Percentiles rank a stretch among this genome's conserved stretches.
Evolutionary conservation across 1,139 yeast species (phyloP).

Genomic region (Arxiozyma heterogenica): DNA sequence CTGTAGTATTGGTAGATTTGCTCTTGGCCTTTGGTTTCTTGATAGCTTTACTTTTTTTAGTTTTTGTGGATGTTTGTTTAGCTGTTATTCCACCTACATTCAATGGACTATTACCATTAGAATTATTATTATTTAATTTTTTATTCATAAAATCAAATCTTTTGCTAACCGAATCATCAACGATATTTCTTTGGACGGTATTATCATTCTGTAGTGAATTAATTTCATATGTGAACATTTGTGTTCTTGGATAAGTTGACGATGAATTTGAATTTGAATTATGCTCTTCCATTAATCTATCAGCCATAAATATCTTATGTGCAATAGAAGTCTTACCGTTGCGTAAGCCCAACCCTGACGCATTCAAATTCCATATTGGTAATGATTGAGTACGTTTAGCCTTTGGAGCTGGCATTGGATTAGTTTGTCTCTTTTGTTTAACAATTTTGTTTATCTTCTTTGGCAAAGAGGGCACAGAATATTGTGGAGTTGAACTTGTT

Average conservation of each 20-base stretch:
- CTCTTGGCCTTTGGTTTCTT: not conserved
- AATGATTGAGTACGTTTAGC: conserved; percentile 60
- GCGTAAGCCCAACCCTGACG: conserved; percentile 32
- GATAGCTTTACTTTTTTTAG: not conserved
- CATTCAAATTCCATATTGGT: conserved; percentile 42
- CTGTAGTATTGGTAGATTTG: not conserved
- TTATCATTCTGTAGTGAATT: conserved; percentile 22
- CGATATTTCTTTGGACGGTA: conserved; percentile 18
- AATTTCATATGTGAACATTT: conserved; percentile 18
- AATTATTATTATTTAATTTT: conserved; percentile 15
- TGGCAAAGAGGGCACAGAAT: conserved; percentile 1
- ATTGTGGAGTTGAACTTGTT: not conserved
- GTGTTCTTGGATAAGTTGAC: conserved; percentile 7
- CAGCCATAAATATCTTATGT: conserved; percentile 36
- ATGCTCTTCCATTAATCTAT: conserved; percentile 23
- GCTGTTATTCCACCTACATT: conserved; percentile 17
- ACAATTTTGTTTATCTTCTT: not conserved
- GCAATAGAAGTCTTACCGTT: conserved; percentile 34
- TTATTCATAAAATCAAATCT: conserved; percentile 30
- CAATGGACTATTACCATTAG: not conserved
- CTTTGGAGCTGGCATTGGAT: conserved; percentile 38
- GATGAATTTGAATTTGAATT: not conserved
- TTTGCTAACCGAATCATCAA: conserved; percentile 28
- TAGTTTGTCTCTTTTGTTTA: conserved; percentile 22
- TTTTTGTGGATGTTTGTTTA: conserved; percentile 13